A percentile compares a stretch with the other conserved stretches of the same genome.
These are phyloP conservation scores for Dendrobium nobile DNA, from an alignment of 106 monocot genomes.

Conservation along the genomic window DNA sequence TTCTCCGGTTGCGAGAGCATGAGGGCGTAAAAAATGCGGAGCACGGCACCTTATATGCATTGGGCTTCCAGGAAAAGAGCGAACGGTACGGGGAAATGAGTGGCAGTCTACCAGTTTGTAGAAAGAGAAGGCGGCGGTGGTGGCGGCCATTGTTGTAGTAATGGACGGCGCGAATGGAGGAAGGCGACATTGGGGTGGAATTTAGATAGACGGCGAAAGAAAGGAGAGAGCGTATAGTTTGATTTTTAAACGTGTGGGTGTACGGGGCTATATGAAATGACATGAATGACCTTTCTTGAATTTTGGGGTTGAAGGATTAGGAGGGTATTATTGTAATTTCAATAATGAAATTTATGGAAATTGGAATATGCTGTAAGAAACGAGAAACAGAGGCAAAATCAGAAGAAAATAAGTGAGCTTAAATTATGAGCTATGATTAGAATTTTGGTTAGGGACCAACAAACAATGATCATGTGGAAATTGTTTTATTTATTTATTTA, in stretches of 20 bases:
- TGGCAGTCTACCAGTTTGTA: background rate
- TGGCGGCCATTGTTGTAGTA: slow-evolving; percentile 1
- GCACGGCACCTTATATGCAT: background rate
- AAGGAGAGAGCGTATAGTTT: background rate
- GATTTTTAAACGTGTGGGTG: slow-evolving; percentile 2
- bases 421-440: background rate
- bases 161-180: background rate
- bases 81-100: background rate
- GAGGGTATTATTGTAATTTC: background rate
- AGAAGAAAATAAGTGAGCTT: slow-evolving; percentile 1
- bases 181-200: background rate
- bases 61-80: background rate
- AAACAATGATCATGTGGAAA: background rate
- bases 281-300: background rate
- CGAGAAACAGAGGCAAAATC: background rate
- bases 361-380: slow-evolving; percentile 12
- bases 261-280: background rate
- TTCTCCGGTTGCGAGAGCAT: background rate
- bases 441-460: background rate
- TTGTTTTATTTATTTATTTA: background rate
- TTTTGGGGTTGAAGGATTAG: no score
- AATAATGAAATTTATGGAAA: background rate
- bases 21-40: background rate
- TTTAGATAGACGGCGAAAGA: background rate
- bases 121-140: background rate